Conservation (phyloP, 2,329 filamentous ascomycete species). For the Talaromyces atroroseus region DNA sequence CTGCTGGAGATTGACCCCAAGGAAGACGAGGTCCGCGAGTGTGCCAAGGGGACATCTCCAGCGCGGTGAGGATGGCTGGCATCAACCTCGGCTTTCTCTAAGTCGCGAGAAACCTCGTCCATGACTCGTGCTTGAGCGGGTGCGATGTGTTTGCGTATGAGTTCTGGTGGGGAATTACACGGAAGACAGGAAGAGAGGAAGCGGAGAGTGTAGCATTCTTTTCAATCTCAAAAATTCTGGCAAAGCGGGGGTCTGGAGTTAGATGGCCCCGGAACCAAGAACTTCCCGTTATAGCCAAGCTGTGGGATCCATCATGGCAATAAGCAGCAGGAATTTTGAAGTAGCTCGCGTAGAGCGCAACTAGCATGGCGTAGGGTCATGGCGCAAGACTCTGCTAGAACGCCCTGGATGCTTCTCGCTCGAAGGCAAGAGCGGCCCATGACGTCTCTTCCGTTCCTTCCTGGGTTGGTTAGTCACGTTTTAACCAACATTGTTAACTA, state of each 20-base stretch:
- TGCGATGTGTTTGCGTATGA: background rate
- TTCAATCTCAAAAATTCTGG: background rate
- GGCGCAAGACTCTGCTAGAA: background rate
- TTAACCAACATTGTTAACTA: no score
- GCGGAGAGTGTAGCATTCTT: background rate
- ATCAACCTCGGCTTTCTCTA: conserved; percentile 33
- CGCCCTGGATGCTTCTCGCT: background rate
- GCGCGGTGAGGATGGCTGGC: conserved; percentile 19
- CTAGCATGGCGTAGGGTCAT: background rate
- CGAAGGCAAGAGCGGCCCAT: background rate
- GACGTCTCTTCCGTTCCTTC: no score
- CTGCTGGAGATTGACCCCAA: conserved; percentile 20
- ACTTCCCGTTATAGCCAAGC: background rate
- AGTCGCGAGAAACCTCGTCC: conserved; percentile 32
- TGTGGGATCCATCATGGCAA: background rate
- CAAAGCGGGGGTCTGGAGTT: background rate
- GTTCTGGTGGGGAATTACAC: background rate
- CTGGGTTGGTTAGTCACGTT: no score
- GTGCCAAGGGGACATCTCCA: conserved; percentile 14
- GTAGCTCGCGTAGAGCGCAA: background rate
- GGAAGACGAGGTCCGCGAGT: conserved; percentile 18
- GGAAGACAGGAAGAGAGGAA: background rate
- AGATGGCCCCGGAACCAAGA: background rate
- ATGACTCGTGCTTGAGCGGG: conserved; percentile 19
- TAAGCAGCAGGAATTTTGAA: background rate